Evolutionary conservation across 192 early-diverging fungal species (phyloP), one percentile per base, ranked within the genome.

Genomic region (Entomortierella beljakovae): DNA sequence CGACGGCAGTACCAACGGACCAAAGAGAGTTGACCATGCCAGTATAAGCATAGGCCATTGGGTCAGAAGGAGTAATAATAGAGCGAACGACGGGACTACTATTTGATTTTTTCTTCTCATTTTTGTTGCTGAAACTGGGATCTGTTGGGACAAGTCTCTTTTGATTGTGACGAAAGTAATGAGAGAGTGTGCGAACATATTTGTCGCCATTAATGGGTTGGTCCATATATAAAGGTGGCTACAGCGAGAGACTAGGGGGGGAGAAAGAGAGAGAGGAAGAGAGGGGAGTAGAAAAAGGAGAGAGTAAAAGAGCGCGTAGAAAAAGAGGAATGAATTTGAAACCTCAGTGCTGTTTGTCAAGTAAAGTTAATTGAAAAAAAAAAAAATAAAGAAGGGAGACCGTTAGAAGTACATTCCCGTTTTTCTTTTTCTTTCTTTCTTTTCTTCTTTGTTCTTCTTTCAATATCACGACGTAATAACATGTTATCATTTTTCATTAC

Each of bases 171-270:
- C 84, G 85, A 25, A 88, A 57, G 51, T 87, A 87, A 35, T 88
- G 87, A 28, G 84, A 73, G 15, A 88, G 61, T 15, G 84, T 88
- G 64, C 87, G 84, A 57, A 88, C 69, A 68, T 83, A 88, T 64
- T 84, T 81, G 56, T 88, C 87, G 64, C 84, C 82, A 43, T 75
- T 51, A 52, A 85, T 79, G 62, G 75, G 75, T 31, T 68, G 59
- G 68, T 79, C 75, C 75, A 79, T 79, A 13, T n/a, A n/a, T n/a
- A 54, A 62, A 57, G 56, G 32, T 31, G 28, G 46, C 9, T 18
- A 26, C 33, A n/a, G 31, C 8, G 55, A 25, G 33, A 46, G 48
- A 29, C 28, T 42, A 22, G 25, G 49, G 57, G 25, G 6, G 38
- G 32, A 16, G 59, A 60, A 7, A 42, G 31, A 62, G 25, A 26